Evolutionary conservation across 176 grass and related monocot genomes (phyloP).

Genomic region (Lolium multiflorum): DNA sequence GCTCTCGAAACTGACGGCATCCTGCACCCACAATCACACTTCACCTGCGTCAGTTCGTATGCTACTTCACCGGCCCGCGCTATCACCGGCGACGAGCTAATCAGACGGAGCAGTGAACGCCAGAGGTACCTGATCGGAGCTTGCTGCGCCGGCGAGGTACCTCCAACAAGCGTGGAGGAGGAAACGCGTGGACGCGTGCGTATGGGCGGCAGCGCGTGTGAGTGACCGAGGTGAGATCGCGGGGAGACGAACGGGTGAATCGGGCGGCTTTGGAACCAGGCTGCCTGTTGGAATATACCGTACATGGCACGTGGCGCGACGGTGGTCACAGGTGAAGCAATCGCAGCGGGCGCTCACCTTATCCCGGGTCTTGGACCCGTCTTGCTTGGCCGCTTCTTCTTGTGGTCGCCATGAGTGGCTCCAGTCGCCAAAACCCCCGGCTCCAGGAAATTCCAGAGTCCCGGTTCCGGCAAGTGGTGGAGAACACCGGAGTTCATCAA

Average conservation of each 20-base stretch:
- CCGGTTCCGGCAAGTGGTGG: conserved; percentile 21
- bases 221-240: conserved; percentile 23
- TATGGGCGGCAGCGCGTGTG: conserved; percentile 17
- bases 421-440: neutral
- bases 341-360: conserved; percentile 39
- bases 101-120: neutral
- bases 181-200: neutral
- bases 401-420: conserved; percentile 45
- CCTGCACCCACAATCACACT: neutral
- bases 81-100: neutral
- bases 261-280: conserved; percentile 3
- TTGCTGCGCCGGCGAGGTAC: neutral
- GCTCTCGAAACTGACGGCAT: conserved; percentile 45
- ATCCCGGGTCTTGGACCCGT: conserved; percentile 37
- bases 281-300: neutral
- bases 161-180: conserved; percentile 1
- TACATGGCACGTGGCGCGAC: conserved; percentile 1
- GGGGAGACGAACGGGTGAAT: conserved; percentile 18
- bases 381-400: neutral
- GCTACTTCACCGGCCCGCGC: neutral
- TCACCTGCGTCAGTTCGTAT: neutral
- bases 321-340: conserved; percentile 43
- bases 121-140: neutral
- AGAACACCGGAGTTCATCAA: conserved; percentile 27
- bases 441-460: conserved; percentile 14